These are phyloP conservation scores for Pistacia atlantica DNA, from an alignment of 345 rosid genomes.

Conservation along the genomic window DNA sequence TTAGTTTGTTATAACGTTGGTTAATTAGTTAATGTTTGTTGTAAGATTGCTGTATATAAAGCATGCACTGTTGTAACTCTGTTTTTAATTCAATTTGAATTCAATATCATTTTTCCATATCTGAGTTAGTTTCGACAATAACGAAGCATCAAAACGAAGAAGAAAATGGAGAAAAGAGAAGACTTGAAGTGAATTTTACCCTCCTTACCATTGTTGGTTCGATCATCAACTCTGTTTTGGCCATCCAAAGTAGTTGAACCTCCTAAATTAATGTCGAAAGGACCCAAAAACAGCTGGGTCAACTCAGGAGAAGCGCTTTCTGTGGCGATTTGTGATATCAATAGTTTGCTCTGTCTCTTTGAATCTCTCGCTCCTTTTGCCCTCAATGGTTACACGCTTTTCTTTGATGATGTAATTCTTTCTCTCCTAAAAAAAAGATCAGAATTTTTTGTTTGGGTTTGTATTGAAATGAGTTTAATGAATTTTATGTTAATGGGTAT, in stretches of 20 bases:
- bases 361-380: constrained; percentile 47
- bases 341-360: constrained; percentile 47
- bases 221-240: too few species aligned
- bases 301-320: constrained; percentile 51
- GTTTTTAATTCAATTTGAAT: too few species aligned
- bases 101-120: too few species aligned
- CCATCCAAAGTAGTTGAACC: too few species aligned
- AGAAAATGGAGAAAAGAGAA: constrained; percentile 54
- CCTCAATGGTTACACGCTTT: constrained; percentile 55
- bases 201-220: constrained; percentile 29
- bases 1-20: too few species aligned
- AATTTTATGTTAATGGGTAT: not conserved
- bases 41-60: too few species aligned
- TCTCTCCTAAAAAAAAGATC: too few species aligned
- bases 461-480: not conserved
- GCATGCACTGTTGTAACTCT: too few species aligned
- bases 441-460: not conserved
- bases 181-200: constrained; percentile 57
- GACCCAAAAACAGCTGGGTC: too few species aligned
- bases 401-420: constrained; percentile 63
- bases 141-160: not conserved
- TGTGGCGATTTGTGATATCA: constrained; percentile 53
- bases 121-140: not conserved
- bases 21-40: too few species aligned
- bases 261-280: too few species aligned